Evolutionary conservation across 2,329 filamentous ascomycete genomes (phyloP).

Genomic region (Penicillium digitatum): DNA sequence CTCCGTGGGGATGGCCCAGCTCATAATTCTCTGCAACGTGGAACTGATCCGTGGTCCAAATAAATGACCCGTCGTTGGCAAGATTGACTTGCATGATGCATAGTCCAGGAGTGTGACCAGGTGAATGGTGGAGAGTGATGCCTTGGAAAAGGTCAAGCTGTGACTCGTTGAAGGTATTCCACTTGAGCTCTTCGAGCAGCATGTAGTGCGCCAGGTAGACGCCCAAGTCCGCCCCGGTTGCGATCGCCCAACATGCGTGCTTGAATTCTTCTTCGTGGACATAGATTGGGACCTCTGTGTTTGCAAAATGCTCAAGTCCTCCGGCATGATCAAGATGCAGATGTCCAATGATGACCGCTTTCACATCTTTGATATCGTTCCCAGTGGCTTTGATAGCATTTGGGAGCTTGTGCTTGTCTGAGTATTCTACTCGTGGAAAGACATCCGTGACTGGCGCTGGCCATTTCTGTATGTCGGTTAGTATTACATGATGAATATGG

Average conservation of each 20-base stretch:
- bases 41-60: conserved; percentile 43
- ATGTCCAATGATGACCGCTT: conserved; percentile 47
- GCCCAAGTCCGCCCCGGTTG: conserved; percentile 41
- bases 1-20: conserved; percentile 34
- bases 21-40: conserved; percentile 42
- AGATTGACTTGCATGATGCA: conserved; percentile 39
- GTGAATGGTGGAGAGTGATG: conserved; percentile 36
- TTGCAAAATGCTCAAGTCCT: conserved; percentile 45
- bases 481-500: background rate
- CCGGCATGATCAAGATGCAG: conserved; percentile 50
- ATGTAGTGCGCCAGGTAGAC: conserved; percentile 41
- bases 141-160: conserved; percentile 41
- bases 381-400: conserved; percentile 37
- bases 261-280: conserved; percentile 49
- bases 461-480: conserved; percentile 29
- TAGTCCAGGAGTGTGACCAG: conserved; percentile 38
- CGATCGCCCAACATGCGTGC: conserved; percentile 46
- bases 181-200: conserved; percentile 38
- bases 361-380: conserved; percentile 47
- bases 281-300: conserved; percentile 45
- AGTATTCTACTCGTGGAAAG: conserved; percentile 38
- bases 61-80: conserved; percentile 35
- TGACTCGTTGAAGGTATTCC: conserved; percentile 43
- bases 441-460: conserved; percentile 37
- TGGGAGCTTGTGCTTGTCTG: conserved; percentile 32